A percentile compares a stretch with the other conserved stretches of the same genome.
phyloP scores from a whole-genome alignment of 768 basidiomycete species.

The Xanthoconium purpureum region DNA sequence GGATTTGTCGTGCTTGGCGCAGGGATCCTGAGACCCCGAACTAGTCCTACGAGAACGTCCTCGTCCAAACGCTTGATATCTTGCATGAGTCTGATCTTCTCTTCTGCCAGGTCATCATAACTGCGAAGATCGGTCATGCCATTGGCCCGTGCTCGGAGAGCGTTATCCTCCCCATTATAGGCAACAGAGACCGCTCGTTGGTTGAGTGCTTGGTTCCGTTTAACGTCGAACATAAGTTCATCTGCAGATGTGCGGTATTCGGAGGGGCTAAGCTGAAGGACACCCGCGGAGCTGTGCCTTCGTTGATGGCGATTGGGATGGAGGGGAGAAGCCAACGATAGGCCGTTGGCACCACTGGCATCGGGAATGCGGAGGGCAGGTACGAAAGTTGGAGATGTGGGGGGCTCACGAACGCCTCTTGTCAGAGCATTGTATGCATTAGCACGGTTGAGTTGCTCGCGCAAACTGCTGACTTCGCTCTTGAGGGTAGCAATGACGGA shows the following conservation, averaged over 20 bases:
- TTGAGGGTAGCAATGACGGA: constrained; percentile 87
- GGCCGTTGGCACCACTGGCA: constrained; percentile 40
- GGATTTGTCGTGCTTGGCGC: constrained; percentile 86
- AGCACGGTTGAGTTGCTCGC: constrained; percentile 94
- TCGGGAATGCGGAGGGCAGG: constrained; percentile 66
- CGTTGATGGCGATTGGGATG: constrained; percentile 64
- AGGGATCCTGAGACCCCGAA: constrained; percentile 91
- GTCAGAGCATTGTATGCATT: constrained; percentile 89
- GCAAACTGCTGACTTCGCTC: constrained; percentile 86
- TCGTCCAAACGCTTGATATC: constrained; percentile 88
- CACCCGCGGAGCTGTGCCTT: constrained; percentile 83
- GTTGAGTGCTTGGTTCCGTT: constrained; percentile 65
- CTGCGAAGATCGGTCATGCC: constrained; percentile 70
- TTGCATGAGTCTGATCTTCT: constrained; percentile 92
- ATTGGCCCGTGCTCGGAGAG: constrained; percentile 59
- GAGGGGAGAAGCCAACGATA: constrained; percentile 36
- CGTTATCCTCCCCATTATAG: constrained; percentile 77
- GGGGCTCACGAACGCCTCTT: constrained; percentile 68
- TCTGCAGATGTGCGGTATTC: constrained; percentile 75
- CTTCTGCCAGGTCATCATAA: constrained; percentile 88
- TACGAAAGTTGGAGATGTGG: constrained; percentile 82
- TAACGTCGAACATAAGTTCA: constrained; percentile 72
- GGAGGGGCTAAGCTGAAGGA: constrained; percentile 55
- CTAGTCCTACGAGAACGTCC: constrained; percentile 86
- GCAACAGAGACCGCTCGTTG: constrained; percentile 88